Base-by-base conservation (phyloP, 2,329 filamentous ascomycete species). In the Clonostachys rhizophaga region DNA sequence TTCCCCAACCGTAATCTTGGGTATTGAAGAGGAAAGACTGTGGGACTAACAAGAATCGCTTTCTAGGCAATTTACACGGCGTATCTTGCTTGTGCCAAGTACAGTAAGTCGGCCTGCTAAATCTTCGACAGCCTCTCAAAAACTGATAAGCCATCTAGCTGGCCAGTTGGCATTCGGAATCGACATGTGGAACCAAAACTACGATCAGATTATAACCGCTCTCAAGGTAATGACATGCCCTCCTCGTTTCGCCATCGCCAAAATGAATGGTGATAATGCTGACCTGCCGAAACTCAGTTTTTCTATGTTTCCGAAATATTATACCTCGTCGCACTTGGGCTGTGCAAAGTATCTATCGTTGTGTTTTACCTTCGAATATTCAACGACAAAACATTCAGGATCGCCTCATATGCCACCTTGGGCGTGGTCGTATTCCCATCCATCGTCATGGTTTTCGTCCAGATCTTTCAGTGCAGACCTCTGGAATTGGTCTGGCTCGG, bases 391-490 rank as follows among this genome's bases (percentile, higher is more conserved):
- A 49, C 49, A 3, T 64, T 72, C 50, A 62, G 61, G n/a, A 30
- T 30, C 9, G 24, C 24, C 6, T 60, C 66, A 9, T 63, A 59
- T 52, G 58, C 50, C 13, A 63, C 66, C 3, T 57, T 72, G 20
- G 51, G 51, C 17, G 55, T 68, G 18, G 60, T 68, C 5, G 33
- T 66, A 2, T 34, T 62, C 3, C 68, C 65, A 43, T 63, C 68
- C 13, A 43, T 65, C 2, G 58, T 65, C 6, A 56, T 72, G 40
- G 52, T 65, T 9, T 55, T 70, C 16, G 55, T 68, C 18, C 66
- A 56, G 34, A 58, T 75, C 43, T 66, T 75, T 17, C 67, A 74
- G 49, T 76, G 74, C 57, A 48, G 46, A 3, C 61, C 60, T 1
- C 55, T 64, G 46, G 56, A 67, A 40, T 61, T 71, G 47, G 65